Base-by-base conservation (phyloP, 2,329 filamentous ascomycete species). In the Aspergillus vadensis region DNA sequence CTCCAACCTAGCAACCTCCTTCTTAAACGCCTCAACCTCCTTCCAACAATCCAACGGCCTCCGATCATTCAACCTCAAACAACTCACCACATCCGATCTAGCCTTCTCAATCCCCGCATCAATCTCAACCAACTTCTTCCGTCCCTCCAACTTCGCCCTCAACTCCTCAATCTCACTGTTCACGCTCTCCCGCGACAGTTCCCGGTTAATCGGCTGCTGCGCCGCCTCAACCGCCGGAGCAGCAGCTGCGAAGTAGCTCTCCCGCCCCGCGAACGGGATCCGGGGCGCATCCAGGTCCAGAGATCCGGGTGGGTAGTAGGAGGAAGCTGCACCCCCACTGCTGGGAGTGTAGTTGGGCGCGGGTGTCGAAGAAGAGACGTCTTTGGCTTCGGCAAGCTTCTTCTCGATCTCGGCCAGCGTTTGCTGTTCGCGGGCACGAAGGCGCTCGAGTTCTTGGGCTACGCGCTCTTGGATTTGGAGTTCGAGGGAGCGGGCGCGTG, bases 21-120 rank as follows among this genome's bases (percentile, higher is more conserved):
- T 85, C 86, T 93, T 96, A 78, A 98, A 98, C 19, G 82, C 83
- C 80, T 96, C 90, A 23, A 97, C 92, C 85, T 97, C 92, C 78
- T 88, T 85, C 90, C 91, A 97, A 84, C 94, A 98, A 81, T 97
- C 91, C 74, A 97, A 81, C 74, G 94, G 93, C 76, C 92, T 85
- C 65, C 92, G 84, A 78, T 97, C 93, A 76, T 97, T 89, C 72
- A 89, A 84, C 63, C 90, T 83, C 81, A 98, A 81, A 76, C 94
- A 98, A 69, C 85, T 84, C 64, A 95, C 86, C 58, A 97, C 87
- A 61, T 88, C 86, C 67, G 86, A 82, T 77, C 92, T 89, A 19
- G 92, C 91, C 74, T 82, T 84, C 77, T 91, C 88, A 52, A 97
- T 87, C 54, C 80, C 80, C 64, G 88, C 86, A 67, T 92, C 91